A percentile compares a stretch with the other conserved stretches of the same genome.
Evolutionary conservation across 2,329 filamentous ascomycete species (phyloP).

Genomic region (Immersiporthe knoxdaviesiana): DNA sequence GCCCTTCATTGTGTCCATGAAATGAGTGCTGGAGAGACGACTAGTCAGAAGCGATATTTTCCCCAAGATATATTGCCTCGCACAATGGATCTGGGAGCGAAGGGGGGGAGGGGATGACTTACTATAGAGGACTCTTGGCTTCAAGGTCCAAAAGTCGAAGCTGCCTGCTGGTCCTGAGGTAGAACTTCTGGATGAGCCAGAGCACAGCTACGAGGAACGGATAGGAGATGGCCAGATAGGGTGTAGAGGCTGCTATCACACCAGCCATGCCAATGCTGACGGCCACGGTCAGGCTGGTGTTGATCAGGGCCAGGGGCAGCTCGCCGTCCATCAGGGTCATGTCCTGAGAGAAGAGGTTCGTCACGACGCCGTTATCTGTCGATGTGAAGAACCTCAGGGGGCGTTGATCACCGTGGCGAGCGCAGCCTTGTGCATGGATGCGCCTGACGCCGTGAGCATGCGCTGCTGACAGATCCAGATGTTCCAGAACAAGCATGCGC

Average conservation of each 20-base stretch:
- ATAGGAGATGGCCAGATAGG: conserved; percentile 46
- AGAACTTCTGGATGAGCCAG: conserved; percentile 58
- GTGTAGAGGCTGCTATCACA: conserved; percentile 37
- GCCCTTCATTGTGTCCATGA: conserved; percentile 59
- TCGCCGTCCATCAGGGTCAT: conserved; percentile 45
- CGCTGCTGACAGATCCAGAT: neutral
- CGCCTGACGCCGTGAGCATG: conserved; percentile 10
- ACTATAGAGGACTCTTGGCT: conserved; percentile 62
- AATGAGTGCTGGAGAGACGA: conserved; percentile 47
- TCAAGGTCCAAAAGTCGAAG: conserved; percentile 64
- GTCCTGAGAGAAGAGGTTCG: conserved; percentile 49
- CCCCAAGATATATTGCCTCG: neutral
- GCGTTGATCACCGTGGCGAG: conserved; percentile 40
- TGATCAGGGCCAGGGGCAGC: conserved; percentile 40
- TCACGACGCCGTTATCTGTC: conserved; percentile 41
- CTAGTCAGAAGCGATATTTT: neutral
- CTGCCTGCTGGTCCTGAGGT: conserved; percentile 63
- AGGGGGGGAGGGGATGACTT: conserved; percentile 31
- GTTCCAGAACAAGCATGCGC: conserved; percentile 3
- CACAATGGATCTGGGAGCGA: neutral
- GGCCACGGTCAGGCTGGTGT: conserved; percentile 33
- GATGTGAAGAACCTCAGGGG: conserved; percentile 41
- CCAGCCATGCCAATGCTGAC: conserved; percentile 34
- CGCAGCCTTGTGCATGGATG: conserved; percentile 33
- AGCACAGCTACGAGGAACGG: conserved; percentile 51